Conservation (phyloP, 805 yeast genomes). For the Schwanniomyces polymorphus region DNA sequence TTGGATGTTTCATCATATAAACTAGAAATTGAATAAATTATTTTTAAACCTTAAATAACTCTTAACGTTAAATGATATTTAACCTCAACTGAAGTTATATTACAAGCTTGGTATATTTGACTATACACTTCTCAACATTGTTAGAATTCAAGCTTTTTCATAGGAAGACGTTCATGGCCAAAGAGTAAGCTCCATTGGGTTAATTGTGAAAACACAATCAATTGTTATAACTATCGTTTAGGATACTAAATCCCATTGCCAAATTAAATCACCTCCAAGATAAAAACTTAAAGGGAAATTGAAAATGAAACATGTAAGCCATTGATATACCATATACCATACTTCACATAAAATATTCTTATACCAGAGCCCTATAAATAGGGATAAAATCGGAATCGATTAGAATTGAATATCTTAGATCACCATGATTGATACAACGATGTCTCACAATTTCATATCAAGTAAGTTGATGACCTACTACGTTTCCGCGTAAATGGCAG, state of each 20-base stretch:
- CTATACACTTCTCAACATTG: constrained; percentile 46
- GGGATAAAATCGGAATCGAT: constrained; percentile 19
- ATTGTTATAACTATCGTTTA: constrained; percentile 78
- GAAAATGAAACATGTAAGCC: neutral
- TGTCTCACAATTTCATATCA: constrained; percentile 5
- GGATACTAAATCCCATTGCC: constrained; percentile 61
- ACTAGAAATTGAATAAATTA: constrained; percentile 1
- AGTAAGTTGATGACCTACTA: constrained; percentile 31
- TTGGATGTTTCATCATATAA: constrained; percentile 68
- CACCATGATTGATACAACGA: neutral
- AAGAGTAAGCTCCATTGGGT: constrained; percentile 91
- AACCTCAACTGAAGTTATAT: constrained; percentile 20
- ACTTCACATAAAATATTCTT: constrained; percentile 1
- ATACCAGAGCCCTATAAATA: constrained; percentile 15
- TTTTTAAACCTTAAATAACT: constrained; percentile 4
- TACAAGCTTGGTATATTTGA: constrained; percentile 63
- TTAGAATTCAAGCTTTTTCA: constrained; percentile 20
- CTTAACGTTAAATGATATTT: constrained; percentile 19
- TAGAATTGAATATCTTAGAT: constrained; percentile 7
- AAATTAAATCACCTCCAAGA: constrained; percentile 38
- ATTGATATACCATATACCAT: neutral
- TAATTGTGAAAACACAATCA: constrained; percentile 41
- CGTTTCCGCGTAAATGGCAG: constrained; percentile 77
- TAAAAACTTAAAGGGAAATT: constrained; percentile 15
- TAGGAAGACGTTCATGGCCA: constrained; percentile 58